Evolutionary conservation across 78 protist species (phyloP).

Genomic region (Planoprotostelium fungivorum): DNA sequence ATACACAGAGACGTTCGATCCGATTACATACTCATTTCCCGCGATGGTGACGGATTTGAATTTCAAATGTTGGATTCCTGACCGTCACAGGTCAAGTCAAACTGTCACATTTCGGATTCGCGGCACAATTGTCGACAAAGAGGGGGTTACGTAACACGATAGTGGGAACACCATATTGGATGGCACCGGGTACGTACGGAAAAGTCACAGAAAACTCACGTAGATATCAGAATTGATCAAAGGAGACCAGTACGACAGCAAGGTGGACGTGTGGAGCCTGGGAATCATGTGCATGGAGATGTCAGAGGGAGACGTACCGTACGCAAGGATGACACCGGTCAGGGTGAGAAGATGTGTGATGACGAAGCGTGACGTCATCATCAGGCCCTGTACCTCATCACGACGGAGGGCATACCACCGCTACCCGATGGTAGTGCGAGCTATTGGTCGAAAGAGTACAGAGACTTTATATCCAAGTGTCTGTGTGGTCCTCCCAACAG

Average conservation of each 20-base stretch:
- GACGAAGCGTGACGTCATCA: not conserved
- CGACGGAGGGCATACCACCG: conserved; percentile 84
- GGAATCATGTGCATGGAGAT: conserved; percentile 49
- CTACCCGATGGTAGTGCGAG: conserved; percentile 62
- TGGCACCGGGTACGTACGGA: too few species aligned
- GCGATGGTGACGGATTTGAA: conserved; percentile 38
- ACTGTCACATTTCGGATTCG: conserved; percentile 78
- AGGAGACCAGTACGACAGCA: too few species aligned
- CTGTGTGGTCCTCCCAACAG: conserved; percentile 68
- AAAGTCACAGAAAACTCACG: too few species aligned
- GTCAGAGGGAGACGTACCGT: conserved; percentile 77
- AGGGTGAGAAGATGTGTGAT: too few species aligned
- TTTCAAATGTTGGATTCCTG: conserved; percentile 5
- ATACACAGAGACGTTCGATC: conserved; percentile 79
- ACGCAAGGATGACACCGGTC: conserved; percentile 27
- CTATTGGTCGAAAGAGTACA: conserved; percentile 52
- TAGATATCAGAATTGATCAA: too few species aligned
- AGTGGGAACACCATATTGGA: conserved; percentile 85
- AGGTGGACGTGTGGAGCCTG: not conserved
- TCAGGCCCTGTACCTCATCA: conserved; percentile 86
- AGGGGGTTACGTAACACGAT: conserved; percentile 44
- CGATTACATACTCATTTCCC: conserved; percentile 57
- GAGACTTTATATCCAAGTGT: conserved; percentile 68
- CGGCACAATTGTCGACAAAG: conserved; percentile 39
- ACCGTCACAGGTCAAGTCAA: too few species aligned